Percentiles rank a stretch among this genome's conserved stretches.
These are phyloP conservation scores for Taxillus chinensis DNA, from an alignment of 164 flowering plant species.

Conservation along the genomic window DNA sequence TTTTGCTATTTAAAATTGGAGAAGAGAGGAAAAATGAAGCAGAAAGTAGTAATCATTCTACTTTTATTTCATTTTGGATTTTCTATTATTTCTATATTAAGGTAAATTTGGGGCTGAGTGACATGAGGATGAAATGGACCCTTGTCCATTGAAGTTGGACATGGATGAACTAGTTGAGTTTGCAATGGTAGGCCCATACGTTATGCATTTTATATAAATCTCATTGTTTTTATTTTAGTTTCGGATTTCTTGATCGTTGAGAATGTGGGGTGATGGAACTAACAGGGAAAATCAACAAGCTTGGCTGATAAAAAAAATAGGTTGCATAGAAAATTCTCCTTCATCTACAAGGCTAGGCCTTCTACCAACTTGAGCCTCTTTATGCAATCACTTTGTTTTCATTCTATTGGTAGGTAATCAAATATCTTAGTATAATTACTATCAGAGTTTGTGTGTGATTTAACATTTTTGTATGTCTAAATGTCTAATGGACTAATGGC, in stretches of 20 bases:
- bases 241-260: neutral
- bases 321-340: slow-evolving; percentile 64
- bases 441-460: too few relatives aligned
- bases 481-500: too few relatives aligned
- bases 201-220: neutral
- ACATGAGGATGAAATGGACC: slow-evolving; percentile 23
- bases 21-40: too few relatives aligned
- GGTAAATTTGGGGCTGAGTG: too few relatives aligned
- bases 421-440: too few relatives aligned
- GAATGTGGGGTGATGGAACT: neutral
- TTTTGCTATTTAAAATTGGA: too few relatives aligned
- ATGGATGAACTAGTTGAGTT: slow-evolving; percentile 84
- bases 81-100: too few relatives aligned
- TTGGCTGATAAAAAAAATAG: slow-evolving; percentile 63
- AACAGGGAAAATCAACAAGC: slow-evolving; percentile 39
- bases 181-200: slow-evolving; percentile 27
- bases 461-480: too few relatives aligned
- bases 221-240: neutral
- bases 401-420: slow-evolving; percentile 42
- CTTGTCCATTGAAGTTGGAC: slow-evolving; percentile 58
- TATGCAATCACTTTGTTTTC: slow-evolving; percentile 81
- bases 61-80: too few relatives aligned
- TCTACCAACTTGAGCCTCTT: slow-evolving; percentile 43
- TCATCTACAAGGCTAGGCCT: slow-evolving; percentile 71
- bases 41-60: too few relatives aligned